Evolutionary conservation across 352 stramenopile species (phyloP).

Genomic region (Phytophthora citricola): DNA sequence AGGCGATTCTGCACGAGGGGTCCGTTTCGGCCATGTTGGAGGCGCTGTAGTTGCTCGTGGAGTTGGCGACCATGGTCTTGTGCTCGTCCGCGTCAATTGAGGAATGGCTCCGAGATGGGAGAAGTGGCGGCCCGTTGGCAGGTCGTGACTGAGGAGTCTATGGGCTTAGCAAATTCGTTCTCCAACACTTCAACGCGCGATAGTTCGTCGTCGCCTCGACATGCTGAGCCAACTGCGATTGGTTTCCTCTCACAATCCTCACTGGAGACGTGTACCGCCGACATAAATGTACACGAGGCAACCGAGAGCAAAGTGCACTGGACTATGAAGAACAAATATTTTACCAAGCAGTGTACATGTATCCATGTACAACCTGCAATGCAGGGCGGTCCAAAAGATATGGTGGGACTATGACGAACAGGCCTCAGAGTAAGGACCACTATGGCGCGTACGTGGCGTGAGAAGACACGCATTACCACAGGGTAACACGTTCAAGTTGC

Average conservation of each 20-base stretch:
- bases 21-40: slow-evolving; percentile 18
- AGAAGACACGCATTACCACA: too few species aligned
- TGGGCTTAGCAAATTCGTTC: not conserved
- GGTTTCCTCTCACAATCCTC: slow-evolving; percentile 25
- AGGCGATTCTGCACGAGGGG: slow-evolving; percentile 10
- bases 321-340: too few species aligned
- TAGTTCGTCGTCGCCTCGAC: slow-evolving; percentile 30
- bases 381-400: too few species aligned
- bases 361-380: too few species aligned
- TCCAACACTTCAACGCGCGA: slow-evolving; percentile 30
- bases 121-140: slow-evolving; percentile 12
- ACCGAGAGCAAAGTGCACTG: not conserved
- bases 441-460: too few species aligned
- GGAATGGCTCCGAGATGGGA: slow-evolving; percentile 21
- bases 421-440: too few species aligned
- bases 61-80: slow-evolving; percentile 25
- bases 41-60: slow-evolving; percentile 21
- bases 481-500: too few species aligned
- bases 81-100: slow-evolving; percentile 21
- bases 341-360: too few species aligned
- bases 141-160: slow-evolving; percentile 8
- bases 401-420: too few species aligned
- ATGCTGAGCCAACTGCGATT: slow-evolving; percentile 15
- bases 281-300: not conserved
- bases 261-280: slow-evolving; percentile 9